Base-by-base conservation (phyloP, 2,329 filamentous ascomycete species). In the Stachybotrys chlorohalonatus region DNA sequence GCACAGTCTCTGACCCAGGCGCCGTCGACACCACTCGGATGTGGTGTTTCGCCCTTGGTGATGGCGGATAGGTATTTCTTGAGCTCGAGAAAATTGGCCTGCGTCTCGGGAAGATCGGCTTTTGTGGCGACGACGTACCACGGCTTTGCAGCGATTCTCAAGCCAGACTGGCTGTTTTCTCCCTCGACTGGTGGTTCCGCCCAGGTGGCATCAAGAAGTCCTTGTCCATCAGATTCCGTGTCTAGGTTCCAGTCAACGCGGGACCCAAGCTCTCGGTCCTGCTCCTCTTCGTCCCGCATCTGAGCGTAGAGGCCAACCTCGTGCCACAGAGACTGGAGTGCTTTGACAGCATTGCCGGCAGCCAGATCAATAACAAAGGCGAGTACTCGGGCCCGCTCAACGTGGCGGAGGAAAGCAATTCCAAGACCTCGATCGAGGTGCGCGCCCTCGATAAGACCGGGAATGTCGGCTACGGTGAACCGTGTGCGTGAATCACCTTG, bases 111-210 rank as follows among this genome's bases (percentile, higher is more conserved):
- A 54, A 95, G 68, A 68, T 97, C 93, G 1, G 90, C 92, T 72
- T 97, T 97, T 17, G 92, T 96, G 1, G 90, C 93, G 48, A 96
- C 85, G 6, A 96, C 92, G 64, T 95, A 94, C 94, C 94, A 99
- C 1, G 94, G 92, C 73, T 99, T 99, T 39, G 82, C 83, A n/a
- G 89, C 88, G 60, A 97, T 95, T 47, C 87, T 83, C n/a, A 89
- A 67, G n/a, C 70, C 76, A 4, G 70, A 67, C 3, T 55, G 54
- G 16, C 55, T 56, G 2, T 42, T 42, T 42, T 5, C 36, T 42
- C 36, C 36, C 1, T 53, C 49, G 7, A 61, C 56, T 6, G 54
- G 32, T 13, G 56, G 52, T 6, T 57, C 55, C 2, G 54, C 52
- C 8, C 60, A 58, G 51, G 61, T 60, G 4, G 59, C 55, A 46